These are phyloP conservation scores for Fraxinus paxiana DNA, from an alignment of 305 asterid species.

Conservation along the genomic window DNA sequence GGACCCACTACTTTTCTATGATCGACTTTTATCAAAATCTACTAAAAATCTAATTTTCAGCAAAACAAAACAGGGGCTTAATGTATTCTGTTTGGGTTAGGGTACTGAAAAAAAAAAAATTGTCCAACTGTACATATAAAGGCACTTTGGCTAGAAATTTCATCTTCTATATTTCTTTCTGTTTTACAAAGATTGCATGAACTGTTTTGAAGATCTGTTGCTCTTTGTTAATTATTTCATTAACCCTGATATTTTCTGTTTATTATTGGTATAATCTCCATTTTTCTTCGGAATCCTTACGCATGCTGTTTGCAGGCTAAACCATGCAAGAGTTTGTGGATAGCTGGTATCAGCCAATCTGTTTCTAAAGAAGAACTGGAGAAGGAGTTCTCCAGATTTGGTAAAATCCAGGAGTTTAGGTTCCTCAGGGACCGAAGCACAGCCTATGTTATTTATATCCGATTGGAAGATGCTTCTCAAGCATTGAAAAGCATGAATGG, in stretches of 20 bases:
- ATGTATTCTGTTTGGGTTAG: background rate
- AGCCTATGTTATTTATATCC: conserved; percentile 73
- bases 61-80: background rate
- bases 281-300: conserved; percentile 15
- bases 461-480: conserved; percentile 75
- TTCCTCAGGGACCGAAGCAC: conserved; percentile 72
- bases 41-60: background rate
- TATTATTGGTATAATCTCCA: background rate
- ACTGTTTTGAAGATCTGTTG: background rate
- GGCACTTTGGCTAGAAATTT: background rate
- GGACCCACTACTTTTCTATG: background rate
- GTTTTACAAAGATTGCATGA: background rate
- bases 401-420: conserved; percentile 77
- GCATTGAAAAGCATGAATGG: conserved; percentile 80
- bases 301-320: conserved; percentile 62
- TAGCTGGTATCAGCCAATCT: conserved; percentile 78
- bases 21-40: background rate
- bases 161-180: background rate
- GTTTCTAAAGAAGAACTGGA: conserved; percentile 76
- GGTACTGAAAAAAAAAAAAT: background rate
- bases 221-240: background rate
- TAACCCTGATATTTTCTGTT: background rate
- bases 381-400: conserved; percentile 73
- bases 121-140: background rate
- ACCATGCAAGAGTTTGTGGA: conserved; percentile 95